These are phyloP conservation scores for Rhexocercosporidium sp. DNA, from an alignment of 2,329 filamentous ascomycete species.

Conservation along the genomic window DNA sequence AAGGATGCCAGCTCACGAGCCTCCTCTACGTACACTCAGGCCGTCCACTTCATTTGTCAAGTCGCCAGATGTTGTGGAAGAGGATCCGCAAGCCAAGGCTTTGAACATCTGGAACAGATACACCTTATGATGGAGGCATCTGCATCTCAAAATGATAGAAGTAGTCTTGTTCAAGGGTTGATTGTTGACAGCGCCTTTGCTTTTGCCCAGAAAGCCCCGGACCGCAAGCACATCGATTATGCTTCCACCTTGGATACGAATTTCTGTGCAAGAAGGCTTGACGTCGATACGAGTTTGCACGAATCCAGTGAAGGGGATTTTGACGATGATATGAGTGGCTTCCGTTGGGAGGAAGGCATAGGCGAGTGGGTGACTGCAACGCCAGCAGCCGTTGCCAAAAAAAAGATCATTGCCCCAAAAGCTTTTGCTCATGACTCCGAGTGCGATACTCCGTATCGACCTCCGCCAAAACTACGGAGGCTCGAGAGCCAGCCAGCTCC, in stretches of 20 bases:
- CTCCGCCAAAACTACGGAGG: conserved; percentile 22
- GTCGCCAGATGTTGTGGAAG: conserved; percentile 55
- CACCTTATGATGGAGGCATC: conserved; percentile 31
- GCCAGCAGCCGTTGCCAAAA: conserved; percentile 43
- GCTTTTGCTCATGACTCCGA: conserved; percentile 21
- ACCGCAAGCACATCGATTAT: conserved; percentile 39
- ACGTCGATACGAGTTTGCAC: conserved; percentile 6
- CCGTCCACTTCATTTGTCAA: conserved; percentile 48
- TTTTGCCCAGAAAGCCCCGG: conserved; percentile 40
- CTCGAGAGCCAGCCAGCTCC: conserved; percentile 8
- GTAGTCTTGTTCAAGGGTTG: conserved; percentile 32
- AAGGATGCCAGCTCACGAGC: background rate
- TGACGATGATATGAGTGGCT: conserved; percentile 38
- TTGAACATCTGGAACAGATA: conserved; percentile 44
- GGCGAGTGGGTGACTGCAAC: conserved; percentile 60
- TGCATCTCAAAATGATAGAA: conserved; percentile 30
- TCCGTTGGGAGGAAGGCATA: conserved; percentile 61
- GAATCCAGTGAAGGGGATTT: background rate
- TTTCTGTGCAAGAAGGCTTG: conserved; percentile 25
- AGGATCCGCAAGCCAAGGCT: conserved; percentile 42
- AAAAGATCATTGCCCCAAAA: conserved; percentile 29
- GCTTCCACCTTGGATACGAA: conserved; percentile 35
- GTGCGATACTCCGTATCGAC: conserved; percentile 32
- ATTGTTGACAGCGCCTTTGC: conserved; percentile 43
- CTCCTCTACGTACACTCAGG: conserved; percentile 24